phyloP scores from a whole-genome alignment of 2,329 filamentous ascomycete species.

The Aspergillus sp. region DNA sequence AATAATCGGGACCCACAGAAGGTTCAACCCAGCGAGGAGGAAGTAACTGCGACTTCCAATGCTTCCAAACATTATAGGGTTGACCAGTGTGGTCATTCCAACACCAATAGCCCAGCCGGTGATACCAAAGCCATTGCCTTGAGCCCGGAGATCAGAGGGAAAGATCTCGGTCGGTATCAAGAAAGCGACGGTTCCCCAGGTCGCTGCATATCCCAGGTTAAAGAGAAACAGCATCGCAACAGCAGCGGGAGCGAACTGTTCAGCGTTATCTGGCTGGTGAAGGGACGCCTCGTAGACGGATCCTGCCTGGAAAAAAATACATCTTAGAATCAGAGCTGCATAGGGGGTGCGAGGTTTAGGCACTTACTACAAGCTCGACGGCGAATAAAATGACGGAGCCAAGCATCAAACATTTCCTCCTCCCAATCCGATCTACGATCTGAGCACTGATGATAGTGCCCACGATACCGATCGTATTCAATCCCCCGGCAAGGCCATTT shows the following conservation, averaged over 20 bases:
- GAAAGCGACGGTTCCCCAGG: conserved; percentile 53
- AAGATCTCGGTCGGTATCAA: conserved; percentile 57
- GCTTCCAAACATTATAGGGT: conserved; percentile 50
- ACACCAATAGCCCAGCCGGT: conserved; percentile 59
- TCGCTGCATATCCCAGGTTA: conserved; percentile 45
- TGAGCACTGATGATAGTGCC: conserved; percentile 52
- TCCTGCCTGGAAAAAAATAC: conserved; percentile 32
- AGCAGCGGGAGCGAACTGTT: conserved; percentile 44
- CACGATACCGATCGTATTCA: conserved; percentile 53
- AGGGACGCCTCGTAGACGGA: conserved; percentile 43
- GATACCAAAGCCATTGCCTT: conserved; percentile 59
- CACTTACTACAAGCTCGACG: no score
- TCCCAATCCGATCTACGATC: conserved; percentile 50
- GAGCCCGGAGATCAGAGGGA: conserved; percentile 55
- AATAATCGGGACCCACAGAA: conserved; percentile 51
- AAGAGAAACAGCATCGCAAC: conserved; percentile 49
- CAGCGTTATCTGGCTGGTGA: conserved; percentile 32
- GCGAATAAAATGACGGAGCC: no score
- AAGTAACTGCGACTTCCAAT: conserved; percentile 50
- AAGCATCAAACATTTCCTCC: no score
- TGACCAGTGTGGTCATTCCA: conserved; percentile 54
- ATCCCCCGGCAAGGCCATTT: conserved; percentile 49
- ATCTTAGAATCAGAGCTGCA: conserved; percentile 38
- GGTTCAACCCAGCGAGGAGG: conserved; percentile 51
- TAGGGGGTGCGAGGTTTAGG: no score